These are phyloP conservation scores for Hansenula lynferdii DNA, from an alignment of 1,139 yeast genomes.

Conservation along the genomic window DNA sequence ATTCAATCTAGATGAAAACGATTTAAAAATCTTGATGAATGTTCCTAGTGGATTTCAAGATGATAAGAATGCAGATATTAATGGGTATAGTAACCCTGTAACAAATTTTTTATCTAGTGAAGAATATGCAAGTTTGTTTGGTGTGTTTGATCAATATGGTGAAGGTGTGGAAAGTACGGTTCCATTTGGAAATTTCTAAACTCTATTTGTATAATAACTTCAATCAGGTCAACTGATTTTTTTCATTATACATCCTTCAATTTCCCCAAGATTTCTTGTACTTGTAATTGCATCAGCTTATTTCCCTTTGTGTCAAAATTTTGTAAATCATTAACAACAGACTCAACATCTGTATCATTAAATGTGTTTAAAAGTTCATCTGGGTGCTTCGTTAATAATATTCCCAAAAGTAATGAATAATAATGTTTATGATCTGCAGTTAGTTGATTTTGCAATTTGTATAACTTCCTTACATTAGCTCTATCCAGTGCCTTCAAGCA, in stretches of 20 bases:
- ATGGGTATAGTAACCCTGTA: constrained; percentile 3
- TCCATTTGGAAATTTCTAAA: neutral
- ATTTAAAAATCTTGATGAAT: neutral
- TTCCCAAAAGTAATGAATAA: constrained; percentile 9
- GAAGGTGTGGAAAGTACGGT: neutral
- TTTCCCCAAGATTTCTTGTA: constrained; percentile 5
- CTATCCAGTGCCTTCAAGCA: neutral
- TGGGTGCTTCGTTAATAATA: neutral
- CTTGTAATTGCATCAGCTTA: constrained; percentile 3
- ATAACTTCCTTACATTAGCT: neutral
- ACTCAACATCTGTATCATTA: constrained; percentile 5
- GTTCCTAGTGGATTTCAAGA: constrained; percentile 1
- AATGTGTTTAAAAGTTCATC: neutral
- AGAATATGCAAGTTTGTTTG: constrained; percentile 19
- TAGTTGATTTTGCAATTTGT: constrained; percentile 3
- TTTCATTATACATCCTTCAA: neutral
- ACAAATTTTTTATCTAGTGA: constrained; percentile 13
- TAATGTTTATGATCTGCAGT: constrained; percentile 5
- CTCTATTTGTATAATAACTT: too few species aligned
- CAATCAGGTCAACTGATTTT: too few species aligned
- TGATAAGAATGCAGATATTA: neutral
- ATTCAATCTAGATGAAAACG: neutral
- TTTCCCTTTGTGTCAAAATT: constrained; percentile 8
- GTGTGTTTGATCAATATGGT: constrained; percentile 21
- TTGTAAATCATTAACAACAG: constrained; percentile 3